Evolutionary conservation across 306 rosid species (phyloP), one percentile per base, ranked within the genome.

Genomic region (Benincasa hispida): DNA sequence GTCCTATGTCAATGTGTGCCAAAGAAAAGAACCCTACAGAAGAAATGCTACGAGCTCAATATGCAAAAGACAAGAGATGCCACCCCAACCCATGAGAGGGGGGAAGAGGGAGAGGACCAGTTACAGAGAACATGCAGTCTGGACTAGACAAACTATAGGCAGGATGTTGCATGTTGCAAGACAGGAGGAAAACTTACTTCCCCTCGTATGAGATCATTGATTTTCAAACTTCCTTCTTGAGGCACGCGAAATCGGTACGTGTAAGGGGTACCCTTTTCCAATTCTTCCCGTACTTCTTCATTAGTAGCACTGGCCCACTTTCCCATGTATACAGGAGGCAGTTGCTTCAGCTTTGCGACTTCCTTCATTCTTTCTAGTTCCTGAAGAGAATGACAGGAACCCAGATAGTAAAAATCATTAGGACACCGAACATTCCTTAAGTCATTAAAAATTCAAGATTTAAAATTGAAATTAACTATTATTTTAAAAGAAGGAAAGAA

Each of bases 341-440:
- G 82, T 47, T 95, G 48, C 47, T 51, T 72, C 47, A 30, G 48
- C 39, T 72, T 19, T 48, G 97, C 96, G 74, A 85, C 82, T 83
- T 92, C 96, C 92, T 92, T 95, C 99, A 90, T 95, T 83, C 85
- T 88, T 80, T 92, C 98, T 21, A 94, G 84, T 76, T 94, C 99
- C 99, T 94, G 77, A 57, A 22, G 61, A 75, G 62, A 72, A 47
- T 18, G 45, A 50, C 6, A 27, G 12, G 10, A 72, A 70, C 58
- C 37, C 58, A 70, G 24, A 47, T 21, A 17, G 17, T 42, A 28
- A 30, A 62, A 62, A 15, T 58, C 65, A 58, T 58, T 58, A 58
- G 21, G 47, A 63, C 45, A 45, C 48, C 72, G 3, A 18, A 21
- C 32, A 6, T n/a, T 66, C 53, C 48, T 66, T 0, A 39, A 66